These are phyloP conservation scores for Boletus pseudo-olivaceus DNA, from an alignment of 768 basidiomycete species.

Conservation along the genomic window DNA sequence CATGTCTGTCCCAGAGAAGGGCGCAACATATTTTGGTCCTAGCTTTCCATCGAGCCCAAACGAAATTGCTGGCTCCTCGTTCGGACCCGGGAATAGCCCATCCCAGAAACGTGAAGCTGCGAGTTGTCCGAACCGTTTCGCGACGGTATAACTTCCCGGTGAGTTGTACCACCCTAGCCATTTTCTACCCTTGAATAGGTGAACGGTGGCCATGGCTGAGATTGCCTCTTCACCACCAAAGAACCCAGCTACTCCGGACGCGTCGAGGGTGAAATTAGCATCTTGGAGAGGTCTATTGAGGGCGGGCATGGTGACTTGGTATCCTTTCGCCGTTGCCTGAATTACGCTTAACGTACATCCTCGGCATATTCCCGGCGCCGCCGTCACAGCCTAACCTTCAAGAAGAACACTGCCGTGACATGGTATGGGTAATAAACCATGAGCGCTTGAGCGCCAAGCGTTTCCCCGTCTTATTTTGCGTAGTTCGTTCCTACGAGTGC, in stretches of 20 bases:
- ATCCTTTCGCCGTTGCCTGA: background rate
- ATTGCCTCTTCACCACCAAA: constrained; percentile 39
- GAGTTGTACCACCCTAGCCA: constrained; percentile 39
- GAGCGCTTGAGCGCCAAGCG: no score
- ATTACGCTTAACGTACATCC: no score
- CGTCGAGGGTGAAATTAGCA: constrained; percentile 21
- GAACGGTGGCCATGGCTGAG: constrained; percentile 35
- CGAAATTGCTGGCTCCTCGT: constrained; percentile 23
- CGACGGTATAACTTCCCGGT: constrained; percentile 34
- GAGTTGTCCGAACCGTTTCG: constrained; percentile 30
- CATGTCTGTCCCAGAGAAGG: constrained; percentile 30
- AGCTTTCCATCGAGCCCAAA: constrained; percentile 29
- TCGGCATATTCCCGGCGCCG: background rate
- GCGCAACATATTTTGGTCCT: constrained; percentile 27
- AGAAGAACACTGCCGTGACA: no score
- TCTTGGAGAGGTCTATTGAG: constrained; percentile 6
- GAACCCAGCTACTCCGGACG: constrained; percentile 34
- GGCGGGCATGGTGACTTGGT: constrained; percentile 19
- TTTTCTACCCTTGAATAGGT: constrained; percentile 28
- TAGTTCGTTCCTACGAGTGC: no score
- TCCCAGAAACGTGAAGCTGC: constrained; percentile 30
- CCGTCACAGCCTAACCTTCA: no score
- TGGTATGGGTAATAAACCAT: no score
- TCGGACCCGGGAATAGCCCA: constrained; percentile 31
- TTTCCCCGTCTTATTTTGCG: no score